These are phyloP conservation scores for Fusarium pseudoanthophilum DNA, from an alignment of 2,329 filamentous ascomycete genomes.

Conservation along the genomic window DNA sequence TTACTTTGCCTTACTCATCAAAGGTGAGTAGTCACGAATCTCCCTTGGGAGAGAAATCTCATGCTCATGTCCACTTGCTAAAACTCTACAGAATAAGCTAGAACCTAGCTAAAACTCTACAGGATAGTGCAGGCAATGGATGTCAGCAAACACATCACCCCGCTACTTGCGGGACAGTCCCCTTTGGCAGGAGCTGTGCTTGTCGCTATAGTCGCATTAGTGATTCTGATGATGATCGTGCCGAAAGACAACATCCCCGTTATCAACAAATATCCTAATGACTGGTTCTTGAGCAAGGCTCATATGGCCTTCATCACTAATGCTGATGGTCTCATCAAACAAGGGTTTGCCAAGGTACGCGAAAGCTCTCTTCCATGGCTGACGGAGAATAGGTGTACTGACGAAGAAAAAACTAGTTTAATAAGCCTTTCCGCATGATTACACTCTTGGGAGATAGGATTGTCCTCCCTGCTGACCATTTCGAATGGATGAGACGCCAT, in stretches of 20 bases:
- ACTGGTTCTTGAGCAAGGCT: not conserved
- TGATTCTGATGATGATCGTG: not conserved
- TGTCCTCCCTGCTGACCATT: not conserved
- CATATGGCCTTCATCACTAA: not conserved
- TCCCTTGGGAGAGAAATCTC: not conserved
- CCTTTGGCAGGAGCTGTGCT: not conserved
- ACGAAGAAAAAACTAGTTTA: not conserved
- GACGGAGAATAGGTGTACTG: fast-evolving
- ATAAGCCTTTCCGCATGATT: not conserved
- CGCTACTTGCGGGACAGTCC: not conserved
- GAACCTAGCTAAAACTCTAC: not conserved
- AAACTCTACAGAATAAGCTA: not conserved
- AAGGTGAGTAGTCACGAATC: not conserved
- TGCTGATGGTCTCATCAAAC: not conserved
- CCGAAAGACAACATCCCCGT: not conserved
- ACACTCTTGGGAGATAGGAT: not conserved
- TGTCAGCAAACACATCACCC: not conserved
- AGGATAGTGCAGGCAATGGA: not conserved
- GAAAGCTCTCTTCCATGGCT: not conserved
- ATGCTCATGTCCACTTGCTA: not conserved
- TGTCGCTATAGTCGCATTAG: not conserved
- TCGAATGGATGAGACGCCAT: not conserved
- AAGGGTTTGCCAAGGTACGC: not conserved
- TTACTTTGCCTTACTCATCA: not conserved
- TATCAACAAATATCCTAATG: not conserved